Evolutionary conservation across 1,284 basidiomycete species (phyloP), one percentile per base, ranked within the genome.

Genomic region (Pseudozyma sp.): DNA sequence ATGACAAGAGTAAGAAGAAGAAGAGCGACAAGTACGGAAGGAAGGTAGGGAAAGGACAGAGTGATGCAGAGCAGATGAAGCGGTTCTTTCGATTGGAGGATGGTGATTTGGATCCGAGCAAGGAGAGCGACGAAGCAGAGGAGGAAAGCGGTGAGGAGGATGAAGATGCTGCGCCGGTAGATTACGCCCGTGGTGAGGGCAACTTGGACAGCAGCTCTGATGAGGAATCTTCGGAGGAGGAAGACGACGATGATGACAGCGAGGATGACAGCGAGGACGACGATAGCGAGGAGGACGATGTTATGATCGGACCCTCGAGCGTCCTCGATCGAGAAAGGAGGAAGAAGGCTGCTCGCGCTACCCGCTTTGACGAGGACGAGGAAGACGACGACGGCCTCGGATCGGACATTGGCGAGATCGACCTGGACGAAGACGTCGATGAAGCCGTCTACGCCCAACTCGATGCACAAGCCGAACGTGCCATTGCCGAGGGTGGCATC

Each of bases 21-120:
- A 89, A 88, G 68, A 92, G 95, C 51, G 96, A 98, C 88, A 97
- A 96, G 86, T 97, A 95, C 84, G 95, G 95, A 11, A 89, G 94
- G 49, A 87, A 88, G 17, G 83, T 95, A n/a, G 46, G 43, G 0
- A 71, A 30, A 76, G 62, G 68, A 17, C 43, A 65, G 59, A 71
- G 56, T 40, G 73, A 77, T 49, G 67, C 70, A 14, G 70, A 72
- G 44, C 69, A 77, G 62, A 71, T 80, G 73, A 68, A 75, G 47
- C 60, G 78, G 16, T 69, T 81, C 50, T 82, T 81, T 19, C 73
- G 80, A 7, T 70, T 83, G 24, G 72, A 83, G 13, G 74, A 80
- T 7, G 77, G 77, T 1, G 80, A 81, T 17, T 88, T 89, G 56
- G 85, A 82, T n/a, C 86, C 87, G 24, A 86, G 86, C 24, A 83